Percentiles rank a stretch among this genome's conserved stretches.
Conservation (phyloP, 257 asterid genomes). For the Solanum chaucha region DNA sequence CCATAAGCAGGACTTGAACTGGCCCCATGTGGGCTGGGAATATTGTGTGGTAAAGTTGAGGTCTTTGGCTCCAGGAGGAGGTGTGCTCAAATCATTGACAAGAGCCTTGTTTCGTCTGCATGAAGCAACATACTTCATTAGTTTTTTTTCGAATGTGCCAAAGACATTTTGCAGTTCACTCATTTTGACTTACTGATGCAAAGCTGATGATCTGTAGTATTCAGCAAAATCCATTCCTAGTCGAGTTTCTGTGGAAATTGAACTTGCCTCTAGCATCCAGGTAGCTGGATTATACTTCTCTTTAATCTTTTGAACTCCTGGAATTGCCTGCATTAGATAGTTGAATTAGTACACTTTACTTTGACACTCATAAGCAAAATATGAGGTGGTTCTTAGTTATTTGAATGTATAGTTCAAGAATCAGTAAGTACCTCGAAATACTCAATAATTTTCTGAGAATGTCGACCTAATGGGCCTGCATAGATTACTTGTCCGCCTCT, state of each 20-base stretch:
- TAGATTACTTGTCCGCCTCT: conserved; percentile 56
- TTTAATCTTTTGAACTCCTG: conserved; percentile 31
- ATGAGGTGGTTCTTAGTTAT: neutral
- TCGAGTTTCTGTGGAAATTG: conserved; percentile 24
- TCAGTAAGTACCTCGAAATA: conserved; percentile 44
- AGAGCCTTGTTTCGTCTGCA: conserved; percentile 27
- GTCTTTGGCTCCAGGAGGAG: conserved; percentile 31
- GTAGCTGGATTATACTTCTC: conserved; percentile 45
- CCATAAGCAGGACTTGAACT: conserved; percentile 37
- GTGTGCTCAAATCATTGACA: conserved; percentile 25
- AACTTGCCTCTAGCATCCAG: conserved; percentile 52
- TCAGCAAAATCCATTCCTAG: conserved; percentile 44
- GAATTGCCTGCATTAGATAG: conserved; percentile 22
- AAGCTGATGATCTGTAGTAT: conserved; percentile 34
- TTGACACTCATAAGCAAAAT: neutral
- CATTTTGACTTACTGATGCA: conserved; percentile 22
- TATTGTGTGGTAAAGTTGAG: conserved; percentile 25
- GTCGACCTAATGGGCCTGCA: conserved; percentile 49
- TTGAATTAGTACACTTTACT: neutral
- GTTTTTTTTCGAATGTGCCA: neutral
- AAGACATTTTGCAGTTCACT: neutral
- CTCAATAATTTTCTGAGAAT: conserved; percentile 31
- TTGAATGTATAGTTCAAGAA: neutral
- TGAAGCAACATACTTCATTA: neutral
- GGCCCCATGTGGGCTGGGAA: conserved; percentile 40